Conservation (phyloP, 1,284 basidiomycete genomes). For the Cryptococcus sp. region DNA sequence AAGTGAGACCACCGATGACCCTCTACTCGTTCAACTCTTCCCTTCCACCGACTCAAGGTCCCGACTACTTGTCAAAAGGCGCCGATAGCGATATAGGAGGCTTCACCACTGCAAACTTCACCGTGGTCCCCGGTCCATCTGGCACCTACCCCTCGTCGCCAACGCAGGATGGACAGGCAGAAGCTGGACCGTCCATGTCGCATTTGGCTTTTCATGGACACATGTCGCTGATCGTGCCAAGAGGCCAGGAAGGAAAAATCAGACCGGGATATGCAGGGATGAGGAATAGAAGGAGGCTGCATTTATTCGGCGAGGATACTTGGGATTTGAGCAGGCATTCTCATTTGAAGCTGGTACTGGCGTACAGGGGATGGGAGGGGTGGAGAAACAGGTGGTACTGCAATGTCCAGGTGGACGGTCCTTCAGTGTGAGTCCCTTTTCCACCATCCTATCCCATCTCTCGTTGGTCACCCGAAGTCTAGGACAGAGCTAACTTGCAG, state of each 20-base stretch:
- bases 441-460: not conserved
- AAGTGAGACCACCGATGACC: conserved; percentile 29
- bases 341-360: conserved; percentile 48
- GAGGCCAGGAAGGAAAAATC: conserved; percentile 35
- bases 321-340: conserved; percentile 50
- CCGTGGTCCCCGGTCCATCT: conserved; percentile 18
- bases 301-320: conserved; percentile 49
- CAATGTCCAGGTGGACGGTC: conserved; percentile 51
- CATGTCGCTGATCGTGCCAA: conserved; percentile 40
- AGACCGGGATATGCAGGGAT: conserved; percentile 51
- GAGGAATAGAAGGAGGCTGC: conserved; percentile 47
- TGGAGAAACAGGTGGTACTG: conserved; percentile 49
- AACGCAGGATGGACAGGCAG: not conserved
- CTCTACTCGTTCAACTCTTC: conserved; percentile 31
- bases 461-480: not conserved
- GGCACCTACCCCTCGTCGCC: not conserved
- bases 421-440: conserved; percentile 36
- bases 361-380: conserved; percentile 42
- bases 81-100: conserved; percentile 45
- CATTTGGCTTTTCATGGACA: conserved; percentile 40
- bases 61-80: conserved; percentile 29
- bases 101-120: conserved; percentile 28
- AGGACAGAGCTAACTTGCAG: conserved; percentile 12
- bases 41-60: conserved; percentile 12
- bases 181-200: conserved; percentile 5